A percentile compares a stretch with the other conserved stretches of the same genome.
Evolutionary conservation across 345 rosid species (phyloP).

Genomic region (Eucalyptus brandiana): DNA sequence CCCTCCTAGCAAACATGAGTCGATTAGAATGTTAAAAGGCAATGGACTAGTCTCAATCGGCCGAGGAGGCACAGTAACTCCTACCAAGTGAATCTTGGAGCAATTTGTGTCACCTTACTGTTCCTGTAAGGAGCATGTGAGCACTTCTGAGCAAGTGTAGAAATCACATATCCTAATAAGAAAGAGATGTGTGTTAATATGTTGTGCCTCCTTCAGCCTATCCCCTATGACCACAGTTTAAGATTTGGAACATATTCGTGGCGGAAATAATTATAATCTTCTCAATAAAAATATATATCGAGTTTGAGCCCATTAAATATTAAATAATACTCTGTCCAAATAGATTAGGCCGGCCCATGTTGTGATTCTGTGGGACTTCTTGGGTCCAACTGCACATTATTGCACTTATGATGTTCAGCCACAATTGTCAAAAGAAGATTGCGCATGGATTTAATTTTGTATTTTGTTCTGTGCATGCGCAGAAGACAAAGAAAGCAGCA

Average conservation of each 20-base stretch:
- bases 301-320: too few species aligned
- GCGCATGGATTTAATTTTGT: background rate
- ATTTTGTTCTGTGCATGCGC: background rate
- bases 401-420: background rate
- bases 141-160: slow-evolving; percentile 69
- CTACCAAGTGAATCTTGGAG: slow-evolving; percentile 89
- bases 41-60: background rate
- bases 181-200: slow-evolving; percentile 68
- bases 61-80: background rate
- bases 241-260: background rate
- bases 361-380: background rate
- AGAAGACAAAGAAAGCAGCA: background rate
- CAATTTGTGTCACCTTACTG: slow-evolving; percentile 78
- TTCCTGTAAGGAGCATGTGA: slow-evolving; percentile 80
- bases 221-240: slow-evolving; percentile 17
- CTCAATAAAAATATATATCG: too few species aligned
- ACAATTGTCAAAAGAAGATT: background rate
- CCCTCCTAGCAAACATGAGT: slow-evolving; percentile 35
- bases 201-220: slow-evolving; percentile 76
- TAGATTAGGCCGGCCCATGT: background rate
- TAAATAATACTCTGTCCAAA: too few species aligned
- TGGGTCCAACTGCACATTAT: background rate
- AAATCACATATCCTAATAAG: slow-evolving; percentile 81
- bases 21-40: background rate
- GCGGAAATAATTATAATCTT: background rate